Conservation (phyloP, 2,329 filamentous ascomycete genomes). For the Trichoderma sp. region DNA sequence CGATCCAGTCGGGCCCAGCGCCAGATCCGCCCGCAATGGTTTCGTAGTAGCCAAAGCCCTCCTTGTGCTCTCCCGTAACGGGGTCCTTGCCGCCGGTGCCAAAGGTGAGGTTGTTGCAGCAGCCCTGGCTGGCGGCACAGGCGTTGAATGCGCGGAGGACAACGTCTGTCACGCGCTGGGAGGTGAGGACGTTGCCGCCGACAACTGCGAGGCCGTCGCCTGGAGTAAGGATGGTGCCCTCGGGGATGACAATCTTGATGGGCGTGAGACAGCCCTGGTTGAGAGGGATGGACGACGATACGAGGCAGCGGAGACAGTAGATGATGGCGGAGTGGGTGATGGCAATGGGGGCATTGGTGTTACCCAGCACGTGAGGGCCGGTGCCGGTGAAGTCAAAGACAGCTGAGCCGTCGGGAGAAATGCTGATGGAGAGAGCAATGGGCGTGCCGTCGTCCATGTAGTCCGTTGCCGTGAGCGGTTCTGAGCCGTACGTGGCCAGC, state of each 20-base stretch:
- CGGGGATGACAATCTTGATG: constrained; percentile 72
- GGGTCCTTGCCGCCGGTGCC: constrained; percentile 72
- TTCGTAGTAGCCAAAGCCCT: constrained; percentile 83
- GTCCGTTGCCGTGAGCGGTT: constrained; percentile 38
- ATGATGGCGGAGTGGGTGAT: constrained; percentile 65
- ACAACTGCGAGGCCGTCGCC: constrained; percentile 78
- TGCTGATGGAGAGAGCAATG: constrained; percentile 73
- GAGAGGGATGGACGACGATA: constrained; percentile 78
- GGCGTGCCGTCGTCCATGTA: constrained; percentile 88
- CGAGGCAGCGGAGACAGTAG: constrained; percentile 79
- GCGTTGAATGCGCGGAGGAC: constrained; percentile 79
- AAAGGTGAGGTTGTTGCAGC: constrained; percentile 84
- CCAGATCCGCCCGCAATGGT: constrained; percentile 79
- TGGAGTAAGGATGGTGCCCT: constrained; percentile 71
- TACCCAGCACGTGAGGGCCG: constrained; percentile 37
- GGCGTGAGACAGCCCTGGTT: constrained; percentile 84
- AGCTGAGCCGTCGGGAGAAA: constrained; percentile 73
- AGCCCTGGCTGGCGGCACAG: constrained; percentile 76
- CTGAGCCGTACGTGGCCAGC: constrained; percentile 26
- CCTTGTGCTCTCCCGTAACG: constrained; percentile 47
- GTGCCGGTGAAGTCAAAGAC: constrained; percentile 56
- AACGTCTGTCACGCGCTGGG: constrained; percentile 79
- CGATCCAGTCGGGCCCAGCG: constrained; percentile 72
- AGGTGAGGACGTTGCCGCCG: constrained; percentile 79
- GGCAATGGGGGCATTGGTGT: constrained; percentile 40